These are phyloP conservation scores for Fistulinella staudtii DNA, from an alignment of 1,284 basidiomycete species.

Conservation along the genomic window DNA sequence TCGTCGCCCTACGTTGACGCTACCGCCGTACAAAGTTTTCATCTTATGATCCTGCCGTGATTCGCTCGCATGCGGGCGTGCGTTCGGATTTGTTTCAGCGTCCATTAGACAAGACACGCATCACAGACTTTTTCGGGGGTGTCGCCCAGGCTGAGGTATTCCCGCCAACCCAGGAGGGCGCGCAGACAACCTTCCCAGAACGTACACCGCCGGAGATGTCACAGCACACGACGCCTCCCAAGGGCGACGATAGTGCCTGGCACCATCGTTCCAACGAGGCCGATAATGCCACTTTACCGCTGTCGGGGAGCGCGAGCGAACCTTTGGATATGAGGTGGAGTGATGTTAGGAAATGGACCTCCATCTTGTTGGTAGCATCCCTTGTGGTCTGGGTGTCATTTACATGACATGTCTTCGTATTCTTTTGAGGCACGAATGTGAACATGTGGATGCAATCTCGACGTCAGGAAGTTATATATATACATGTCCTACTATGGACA, in stretches of 20 bases:
- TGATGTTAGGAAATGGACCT: constrained; percentile 27
- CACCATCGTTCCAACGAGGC: not conserved
- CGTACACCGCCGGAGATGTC: not conserved
- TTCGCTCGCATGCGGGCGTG: constrained; percentile 85
- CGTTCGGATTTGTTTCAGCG: constrained; percentile 80
- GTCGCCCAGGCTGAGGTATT: constrained; percentile 78
- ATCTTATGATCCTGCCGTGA: constrained; percentile 69
- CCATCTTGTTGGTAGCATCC: constrained; percentile 22
- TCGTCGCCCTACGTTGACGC: constrained; percentile 1
- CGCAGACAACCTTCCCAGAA: not conserved
- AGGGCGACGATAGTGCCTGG: not conserved
- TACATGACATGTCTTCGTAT: constrained; percentile 9
- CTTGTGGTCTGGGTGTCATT: constrained; percentile 31
- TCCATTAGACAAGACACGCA: constrained; percentile 63
- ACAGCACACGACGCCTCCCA: not conserved
- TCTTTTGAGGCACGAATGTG: no score
- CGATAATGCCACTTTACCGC: not conserved
- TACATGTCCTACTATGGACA: no score
- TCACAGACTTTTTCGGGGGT: constrained; percentile 96
- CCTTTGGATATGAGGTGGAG: constrained; percentile 24
- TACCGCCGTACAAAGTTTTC: constrained; percentile 72
- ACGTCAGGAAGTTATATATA: not conserved
- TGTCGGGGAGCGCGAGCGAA: constrained; percentile 1
- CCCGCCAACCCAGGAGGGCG: constrained; percentile 13
- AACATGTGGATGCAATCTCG: no score